A percentile compares a stretch with the other conserved stretches of the same genome.
Evolutionary conservation across 306 rosid genomes (phyloP).

Genomic region (Carpinus viminea): DNA sequence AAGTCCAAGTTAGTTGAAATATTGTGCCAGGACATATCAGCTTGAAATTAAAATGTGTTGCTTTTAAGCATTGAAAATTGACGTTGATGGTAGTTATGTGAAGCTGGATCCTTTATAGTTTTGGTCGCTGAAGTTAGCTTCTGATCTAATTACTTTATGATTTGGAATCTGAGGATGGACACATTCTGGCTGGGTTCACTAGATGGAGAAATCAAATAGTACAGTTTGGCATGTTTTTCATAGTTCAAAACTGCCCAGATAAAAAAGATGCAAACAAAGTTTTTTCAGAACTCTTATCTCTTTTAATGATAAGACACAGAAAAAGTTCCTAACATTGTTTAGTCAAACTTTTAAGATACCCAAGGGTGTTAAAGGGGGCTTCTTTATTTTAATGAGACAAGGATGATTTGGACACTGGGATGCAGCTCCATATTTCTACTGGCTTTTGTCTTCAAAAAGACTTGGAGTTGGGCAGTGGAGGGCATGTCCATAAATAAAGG

Average conservation of each 20-base stretch:
- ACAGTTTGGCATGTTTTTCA: neutral
- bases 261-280: neutral
- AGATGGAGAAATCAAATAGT: neutral
- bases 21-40: neutral
- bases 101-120: neutral
- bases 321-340: neutral
- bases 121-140: neutral
- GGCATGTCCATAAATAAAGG: neutral
- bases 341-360: neutral
- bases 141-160: neutral
- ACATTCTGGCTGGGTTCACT: neutral
- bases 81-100: neutral
- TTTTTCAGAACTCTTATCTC: neutral
- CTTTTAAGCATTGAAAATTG: neutral
- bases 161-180: neutral
- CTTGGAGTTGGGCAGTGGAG: neutral
- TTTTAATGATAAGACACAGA: neutral
- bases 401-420: neutral
- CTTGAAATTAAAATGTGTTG: neutral
- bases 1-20: slow-evolving; percentile 42
- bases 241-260: neutral
- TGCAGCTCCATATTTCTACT: neutral
- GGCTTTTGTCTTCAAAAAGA: neutral
- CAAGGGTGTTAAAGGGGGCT: neutral
- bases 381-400: neutral